phyloP scores from a whole-genome alignment of 331 rosid species.

The Arachis monticola region DNA sequence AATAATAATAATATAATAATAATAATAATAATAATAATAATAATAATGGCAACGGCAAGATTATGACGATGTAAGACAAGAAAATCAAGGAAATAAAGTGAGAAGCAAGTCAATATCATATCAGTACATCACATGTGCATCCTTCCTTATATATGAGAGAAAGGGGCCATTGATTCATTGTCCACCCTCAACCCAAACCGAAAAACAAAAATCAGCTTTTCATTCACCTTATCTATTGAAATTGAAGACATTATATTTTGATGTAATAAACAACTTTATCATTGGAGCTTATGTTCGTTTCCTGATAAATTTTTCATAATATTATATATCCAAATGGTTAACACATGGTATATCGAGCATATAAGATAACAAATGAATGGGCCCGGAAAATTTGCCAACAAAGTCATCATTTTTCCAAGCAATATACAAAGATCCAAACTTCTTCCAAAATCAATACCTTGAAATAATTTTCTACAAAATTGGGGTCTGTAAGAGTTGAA shows the following conservation, averaged over 20 bases:
- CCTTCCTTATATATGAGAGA: background rate
- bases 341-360: background rate
- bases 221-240: conserved; percentile 8
- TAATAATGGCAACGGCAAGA: background rate
- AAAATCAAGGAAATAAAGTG: conserved; percentile 29
- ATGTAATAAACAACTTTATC: background rate
- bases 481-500: conserved; percentile 76
- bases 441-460: conserved; percentile 63
- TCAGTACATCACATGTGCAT: conserved; percentile 23
- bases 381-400: conserved; percentile 13
- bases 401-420: conserved; percentile 26
- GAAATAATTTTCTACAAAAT: conserved; percentile 93
- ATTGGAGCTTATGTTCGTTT: conserved; percentile 1
- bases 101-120: conserved; percentile 31
- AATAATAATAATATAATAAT: background rate
- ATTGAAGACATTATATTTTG: background rate
- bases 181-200: background rate
- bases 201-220: background rate
- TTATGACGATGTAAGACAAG: conserved; percentile 13
- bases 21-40: background rate
- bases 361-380: conserved; percentile 5
- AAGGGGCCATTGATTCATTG: background rate
- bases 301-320: conserved; percentile 11
- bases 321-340: conserved; percentile 2
- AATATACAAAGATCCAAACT: conserved; percentile 14